A percentile compares a stretch with the other conserved stretches of the same genome.
phyloP scores from a whole-genome alignment of 1,139 yeast genomes.

The Pichia sp. region DNA sequence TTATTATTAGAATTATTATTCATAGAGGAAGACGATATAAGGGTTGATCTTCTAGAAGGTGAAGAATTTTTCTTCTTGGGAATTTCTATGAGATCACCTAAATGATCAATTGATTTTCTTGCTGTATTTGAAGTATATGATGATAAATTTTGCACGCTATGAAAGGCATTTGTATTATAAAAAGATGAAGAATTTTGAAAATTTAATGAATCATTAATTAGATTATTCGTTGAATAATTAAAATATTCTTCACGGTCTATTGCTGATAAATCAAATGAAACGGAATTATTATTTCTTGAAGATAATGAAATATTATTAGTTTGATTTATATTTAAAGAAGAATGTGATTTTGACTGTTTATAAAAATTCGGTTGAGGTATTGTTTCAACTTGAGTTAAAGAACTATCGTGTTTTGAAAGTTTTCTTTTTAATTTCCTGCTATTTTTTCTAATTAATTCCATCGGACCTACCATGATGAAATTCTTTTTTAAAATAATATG shows the following conservation, averaged over 20 bases:
- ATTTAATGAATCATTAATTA: too few relatives aligned
- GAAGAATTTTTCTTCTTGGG: conserved; percentile 3
- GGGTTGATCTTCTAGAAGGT: background rate
- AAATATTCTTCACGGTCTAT: background rate
- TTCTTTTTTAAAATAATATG: background rate
- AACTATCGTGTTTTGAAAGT: conserved; percentile 7
- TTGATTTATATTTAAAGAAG: background rate
- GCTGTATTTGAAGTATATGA: background rate
- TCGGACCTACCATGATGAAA: conserved; percentile 10
- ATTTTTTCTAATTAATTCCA: conserved; percentile 9
- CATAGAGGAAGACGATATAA: too few relatives aligned
- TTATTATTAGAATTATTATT: background rate
- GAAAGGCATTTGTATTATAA: background rate
- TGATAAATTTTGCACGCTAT: conserved; percentile 2
- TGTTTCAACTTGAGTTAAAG: background rate
- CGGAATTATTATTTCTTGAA: conserved; percentile 2
- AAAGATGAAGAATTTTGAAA: background rate
- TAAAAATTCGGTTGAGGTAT: background rate
- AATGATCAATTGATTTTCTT: background rate
- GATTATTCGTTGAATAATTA: background rate
- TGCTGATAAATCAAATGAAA: conserved; percentile 9
- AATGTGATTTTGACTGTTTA: too few relatives aligned
- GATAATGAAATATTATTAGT: background rate
- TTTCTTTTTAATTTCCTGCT: conserved; percentile 11
- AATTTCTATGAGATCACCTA: conserved; percentile 6